These are phyloP conservation scores for Vanrija pseudolonga DNA, from an alignment of 1,284 basidiomycete species.

Conservation along the genomic window DNA sequence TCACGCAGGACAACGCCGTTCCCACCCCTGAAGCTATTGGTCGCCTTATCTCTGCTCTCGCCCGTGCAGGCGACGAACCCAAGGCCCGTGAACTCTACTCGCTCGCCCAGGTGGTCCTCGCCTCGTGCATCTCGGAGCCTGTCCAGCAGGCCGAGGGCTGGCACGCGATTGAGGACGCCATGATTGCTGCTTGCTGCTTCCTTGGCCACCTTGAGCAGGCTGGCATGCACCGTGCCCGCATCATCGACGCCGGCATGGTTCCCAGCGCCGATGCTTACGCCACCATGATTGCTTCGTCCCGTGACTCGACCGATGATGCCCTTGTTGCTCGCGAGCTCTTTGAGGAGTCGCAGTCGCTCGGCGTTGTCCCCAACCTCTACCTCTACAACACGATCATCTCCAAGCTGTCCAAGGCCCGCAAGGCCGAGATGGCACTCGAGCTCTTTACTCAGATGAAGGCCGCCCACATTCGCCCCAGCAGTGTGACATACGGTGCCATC, in stretches of 20 bases:
- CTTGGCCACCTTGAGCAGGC: constrained; percentile 73
- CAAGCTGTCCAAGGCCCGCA: constrained; percentile 85
- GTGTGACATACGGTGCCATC: constrained; percentile 92
- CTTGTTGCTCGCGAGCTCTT: constrained; percentile 78
- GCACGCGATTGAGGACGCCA: constrained; percentile 76
- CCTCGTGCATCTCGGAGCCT: constrained; percentile 34
- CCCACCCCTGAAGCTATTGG: constrained; percentile 53
- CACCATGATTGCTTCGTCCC: constrained; percentile 77
- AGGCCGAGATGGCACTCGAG: constrained; percentile 79
- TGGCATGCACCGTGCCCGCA: constrained; percentile 71
- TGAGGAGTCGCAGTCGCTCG: constrained; percentile 67
- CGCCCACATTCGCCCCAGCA: constrained; percentile 62
- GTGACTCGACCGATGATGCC: constrained; percentile 91
- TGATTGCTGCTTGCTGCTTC: constrained; percentile 80
- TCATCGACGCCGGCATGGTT: constrained; percentile 70
- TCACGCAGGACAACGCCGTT: constrained; percentile 20
- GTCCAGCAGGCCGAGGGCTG: constrained; percentile 56
- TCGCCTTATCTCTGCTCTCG: constrained; percentile 64
- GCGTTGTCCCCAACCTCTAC: constrained; percentile 74
- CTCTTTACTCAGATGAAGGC: constrained; percentile 75
- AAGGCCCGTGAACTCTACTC: constrained; percentile 66
- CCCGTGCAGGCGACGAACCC: constrained; percentile 60
- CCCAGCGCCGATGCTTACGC: constrained; percentile 88
- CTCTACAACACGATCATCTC: constrained; percentile 95
- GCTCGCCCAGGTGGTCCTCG: constrained; percentile 63